These are phyloP conservation scores for Tetrahymena malaccensis DNA, from an alignment of 73 alveolate genomes.

Conservation along the genomic window DNA sequence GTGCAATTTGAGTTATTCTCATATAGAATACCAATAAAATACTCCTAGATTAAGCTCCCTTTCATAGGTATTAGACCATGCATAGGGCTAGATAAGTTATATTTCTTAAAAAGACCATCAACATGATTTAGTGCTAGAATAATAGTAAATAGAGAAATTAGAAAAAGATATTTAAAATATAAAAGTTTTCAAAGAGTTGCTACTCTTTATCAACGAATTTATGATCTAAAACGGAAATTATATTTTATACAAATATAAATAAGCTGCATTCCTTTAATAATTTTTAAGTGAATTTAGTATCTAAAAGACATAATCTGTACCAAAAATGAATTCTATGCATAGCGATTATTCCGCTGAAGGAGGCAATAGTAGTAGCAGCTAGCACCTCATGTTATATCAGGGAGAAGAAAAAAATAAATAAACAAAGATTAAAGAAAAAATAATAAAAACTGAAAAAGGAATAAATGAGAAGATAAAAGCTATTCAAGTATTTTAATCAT, in stretches of 20 bases:
- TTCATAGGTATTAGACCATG: not conserved
- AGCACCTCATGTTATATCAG: not conserved
- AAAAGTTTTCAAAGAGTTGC: not conserved
- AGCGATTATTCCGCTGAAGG: not conserved
- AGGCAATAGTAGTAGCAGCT: not conserved
- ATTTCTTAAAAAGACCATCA: not conserved
- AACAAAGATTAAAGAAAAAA: not conserved
- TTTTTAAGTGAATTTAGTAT: not conserved
- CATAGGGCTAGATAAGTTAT: not conserved
- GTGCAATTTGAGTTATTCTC: not conserved
- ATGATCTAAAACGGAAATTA: not conserved
- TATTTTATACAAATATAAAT: not conserved
- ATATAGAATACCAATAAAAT: not conserved
- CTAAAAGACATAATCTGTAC: not conserved
- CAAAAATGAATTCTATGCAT: not conserved
- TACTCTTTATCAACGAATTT: not conserved
- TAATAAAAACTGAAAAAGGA: not conserved
- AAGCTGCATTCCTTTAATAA: not conserved
- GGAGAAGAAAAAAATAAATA: not conserved
- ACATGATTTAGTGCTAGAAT: not conserved
- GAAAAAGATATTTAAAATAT: not conserved
- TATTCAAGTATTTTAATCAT: not conserved
- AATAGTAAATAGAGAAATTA: not conserved
- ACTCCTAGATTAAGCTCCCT: not conserved
- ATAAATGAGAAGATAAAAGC: not conserved